phyloP scores from a whole-genome alignment of 495 filamentous ascomycete genomes.

The Penicillium subrubescens region DNA sequence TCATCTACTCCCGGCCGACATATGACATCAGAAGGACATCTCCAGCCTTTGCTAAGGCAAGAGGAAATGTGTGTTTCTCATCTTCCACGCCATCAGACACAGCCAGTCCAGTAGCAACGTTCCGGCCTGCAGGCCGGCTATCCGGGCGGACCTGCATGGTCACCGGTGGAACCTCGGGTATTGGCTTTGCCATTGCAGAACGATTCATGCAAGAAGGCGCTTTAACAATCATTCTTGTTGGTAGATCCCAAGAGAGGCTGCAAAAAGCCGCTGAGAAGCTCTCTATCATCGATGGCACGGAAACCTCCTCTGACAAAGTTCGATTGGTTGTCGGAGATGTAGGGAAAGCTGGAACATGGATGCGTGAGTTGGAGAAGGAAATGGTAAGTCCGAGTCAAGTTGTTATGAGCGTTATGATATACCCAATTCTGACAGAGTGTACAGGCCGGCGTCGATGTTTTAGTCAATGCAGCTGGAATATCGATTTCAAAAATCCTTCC shows the following conservation, averaged over 20 bases:
- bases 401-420: neutral
- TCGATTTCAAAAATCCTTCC: slow-evolving; percentile 61
- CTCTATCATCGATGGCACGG: neutral
- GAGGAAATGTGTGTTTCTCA: slow-evolving; percentile 6
- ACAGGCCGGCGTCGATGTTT: slow-evolving; percentile 57
- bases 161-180: slow-evolving; percentile 65
- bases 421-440: neutral
- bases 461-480: slow-evolving; percentile 78
- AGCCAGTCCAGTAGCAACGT: neutral
- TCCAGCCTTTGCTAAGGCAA: neutral
- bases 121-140: slow-evolving; percentile 31
- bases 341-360: slow-evolving; percentile 46
- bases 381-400: slow-evolving; percentile 35
- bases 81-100: slow-evolving; percentile 13
- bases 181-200: slow-evolving; percentile 68
- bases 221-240: slow-evolving; percentile 56
- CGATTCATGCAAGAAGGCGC: slow-evolving; percentile 67
- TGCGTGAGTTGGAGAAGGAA: slow-evolving; percentile 41
- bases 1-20: neutral
- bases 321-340: slow-evolving; percentile 51
- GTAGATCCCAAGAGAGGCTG: slow-evolving; percentile 45
- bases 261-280: slow-evolving; percentile 31
- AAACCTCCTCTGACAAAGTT: slow-evolving; percentile 24
- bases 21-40: slow-evolving; percentile 5
- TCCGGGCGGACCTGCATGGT: slow-evolving; percentile 54